A percentile compares a stretch with the other conserved stretches of the same genome.
phyloP scores from a whole-genome alignment of 495 filamentous ascomycete genomes.

The Penicillium subrubescens region DNA sequence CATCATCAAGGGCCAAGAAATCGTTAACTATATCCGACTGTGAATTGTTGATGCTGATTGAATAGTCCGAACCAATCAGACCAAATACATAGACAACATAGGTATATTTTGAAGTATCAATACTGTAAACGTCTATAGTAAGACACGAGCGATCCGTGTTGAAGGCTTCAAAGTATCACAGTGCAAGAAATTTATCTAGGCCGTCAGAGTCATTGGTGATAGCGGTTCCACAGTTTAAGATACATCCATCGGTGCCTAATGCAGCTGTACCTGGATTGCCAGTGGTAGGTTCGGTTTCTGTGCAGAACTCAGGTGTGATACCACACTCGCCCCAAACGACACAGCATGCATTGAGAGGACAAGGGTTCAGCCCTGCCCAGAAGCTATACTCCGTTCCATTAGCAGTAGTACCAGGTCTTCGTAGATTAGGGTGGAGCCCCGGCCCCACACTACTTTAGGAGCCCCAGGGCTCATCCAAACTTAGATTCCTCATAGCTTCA shows the following conservation, averaged over 20 bases:
- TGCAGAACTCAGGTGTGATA: slow-evolving; percentile 14
- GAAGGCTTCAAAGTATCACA: background rate
- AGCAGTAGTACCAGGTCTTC: background rate
- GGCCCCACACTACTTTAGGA: too few relatives aligned
- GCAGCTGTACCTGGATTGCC: slow-evolving; percentile 39
- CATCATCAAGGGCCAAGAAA: slow-evolving; percentile 22
- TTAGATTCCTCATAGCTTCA: too few relatives aligned
- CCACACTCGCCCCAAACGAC: slow-evolving; percentile 11
- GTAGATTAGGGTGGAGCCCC: too few relatives aligned
- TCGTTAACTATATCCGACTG: slow-evolving; percentile 23
- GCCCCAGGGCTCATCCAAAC: too few relatives aligned
- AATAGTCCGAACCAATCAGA: slow-evolving; percentile 30
- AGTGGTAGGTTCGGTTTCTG: slow-evolving; percentile 19
- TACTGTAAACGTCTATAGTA: slow-evolving; percentile 11
- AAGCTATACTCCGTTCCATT: background rate
- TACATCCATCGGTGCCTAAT: slow-evolving; percentile 40
- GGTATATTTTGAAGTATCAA: slow-evolving; percentile 36
- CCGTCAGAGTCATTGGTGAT: slow-evolving; percentile 1
- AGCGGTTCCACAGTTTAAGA: slow-evolving; percentile 44
- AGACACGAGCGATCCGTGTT: slow-evolving; percentile 22
- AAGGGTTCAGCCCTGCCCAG: background rate
- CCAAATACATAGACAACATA: slow-evolving; percentile 52
- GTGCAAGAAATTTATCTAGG: background rate
- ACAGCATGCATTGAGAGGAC: slow-evolving; percentile 15
- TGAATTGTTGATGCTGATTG: slow-evolving; percentile 28